phyloP scores from a whole-genome alignment of 306 rosid species.

The Trichosanthes truncata region DNA sequence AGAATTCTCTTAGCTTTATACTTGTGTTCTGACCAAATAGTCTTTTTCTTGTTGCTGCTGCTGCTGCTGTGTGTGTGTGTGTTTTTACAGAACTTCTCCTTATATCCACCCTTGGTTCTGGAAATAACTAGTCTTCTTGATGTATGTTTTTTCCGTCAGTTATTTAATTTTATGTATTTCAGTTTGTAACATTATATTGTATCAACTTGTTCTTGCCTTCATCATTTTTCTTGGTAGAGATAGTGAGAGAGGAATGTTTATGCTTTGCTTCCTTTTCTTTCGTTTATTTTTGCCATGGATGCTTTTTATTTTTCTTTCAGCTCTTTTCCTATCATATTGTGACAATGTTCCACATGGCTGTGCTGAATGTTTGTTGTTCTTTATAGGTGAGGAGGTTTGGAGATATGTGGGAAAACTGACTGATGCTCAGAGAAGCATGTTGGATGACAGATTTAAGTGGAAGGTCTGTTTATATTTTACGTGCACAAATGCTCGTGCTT shows the following conservation, averaged over 20 bases:
- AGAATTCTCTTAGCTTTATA: not conserved
- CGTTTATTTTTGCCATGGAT: not conserved
- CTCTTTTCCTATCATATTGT: not conserved
- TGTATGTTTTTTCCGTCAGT: not conserved
- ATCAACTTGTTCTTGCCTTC: not conserved
- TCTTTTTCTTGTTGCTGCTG: not conserved
- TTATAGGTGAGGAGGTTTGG: constrained; percentile 95
- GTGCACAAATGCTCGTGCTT: not conserved
- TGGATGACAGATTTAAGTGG: constrained; percentile 97
- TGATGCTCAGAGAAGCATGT: constrained; percentile 96
- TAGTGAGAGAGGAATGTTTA: not conserved
- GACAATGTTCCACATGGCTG: not conserved
- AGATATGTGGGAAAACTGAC: constrained; percentile 90
- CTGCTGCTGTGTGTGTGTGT: not conserved
- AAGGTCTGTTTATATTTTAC: constrained; percentile 40
- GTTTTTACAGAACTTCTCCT: not conserved
- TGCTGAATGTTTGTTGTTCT: constrained; percentile 8
- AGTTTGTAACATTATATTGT: not conserved
- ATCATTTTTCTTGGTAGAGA: not conserved
- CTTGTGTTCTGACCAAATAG: not conserved
- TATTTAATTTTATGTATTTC: not conserved
- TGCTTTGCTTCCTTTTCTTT: not conserved
- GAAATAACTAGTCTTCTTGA: not conserved
- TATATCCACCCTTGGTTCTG: not conserved
- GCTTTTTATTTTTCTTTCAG: not conserved